phyloP scores from a whole-genome alignment of 2,329 filamentous ascomycete species.

The Aureobasidium sp. region DNA sequence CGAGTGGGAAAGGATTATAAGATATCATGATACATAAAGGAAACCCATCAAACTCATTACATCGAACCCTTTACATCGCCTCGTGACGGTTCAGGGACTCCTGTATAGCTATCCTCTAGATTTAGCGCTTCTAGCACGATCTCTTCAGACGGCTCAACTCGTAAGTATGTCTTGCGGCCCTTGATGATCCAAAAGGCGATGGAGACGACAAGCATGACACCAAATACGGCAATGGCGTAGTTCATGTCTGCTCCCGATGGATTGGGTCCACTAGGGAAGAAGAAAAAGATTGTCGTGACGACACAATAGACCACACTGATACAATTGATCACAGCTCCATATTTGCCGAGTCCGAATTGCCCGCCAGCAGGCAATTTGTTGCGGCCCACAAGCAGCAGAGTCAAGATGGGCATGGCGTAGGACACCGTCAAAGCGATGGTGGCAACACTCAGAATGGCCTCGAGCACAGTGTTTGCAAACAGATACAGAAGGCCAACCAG shows the following conservation, averaged over 20 bases:
- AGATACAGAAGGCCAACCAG: conserved; percentile 44
- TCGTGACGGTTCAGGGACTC: neutral
- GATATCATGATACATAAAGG: neutral
- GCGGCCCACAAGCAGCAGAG: conserved; percentile 40
- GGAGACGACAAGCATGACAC: conserved; percentile 45
- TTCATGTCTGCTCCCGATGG: conserved; percentile 47
- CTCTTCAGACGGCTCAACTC: neutral
- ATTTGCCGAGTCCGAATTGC: conserved; percentile 38
- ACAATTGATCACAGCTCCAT: conserved; percentile 24
- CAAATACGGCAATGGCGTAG: conserved; percentile 50
- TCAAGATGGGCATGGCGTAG: conserved; percentile 32
- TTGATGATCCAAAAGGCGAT: conserved; percentile 44
- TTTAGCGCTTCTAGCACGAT: neutral
- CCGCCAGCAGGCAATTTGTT: conserved; percentile 41
- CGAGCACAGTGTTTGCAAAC: conserved; percentile 34
- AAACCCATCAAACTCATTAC: neutral
- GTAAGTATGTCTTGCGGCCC: conserved; percentile 34
- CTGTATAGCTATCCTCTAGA: neutral
- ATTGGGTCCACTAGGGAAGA: conserved; percentile 42
- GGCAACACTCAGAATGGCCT: conserved; percentile 36
- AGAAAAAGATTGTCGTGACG: conserved; percentile 48
- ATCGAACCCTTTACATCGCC: neutral
- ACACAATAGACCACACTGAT: conserved; percentile 44
- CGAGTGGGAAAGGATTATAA: neutral
- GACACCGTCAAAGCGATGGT: conserved; percentile 36